Percentiles rank a stretch among this genome's conserved stretches.
These are phyloP conservation scores for Saposhnikovia divaricata DNA, from an alignment of 129 eudicot genomes.

Conservation along the genomic window DNA sequence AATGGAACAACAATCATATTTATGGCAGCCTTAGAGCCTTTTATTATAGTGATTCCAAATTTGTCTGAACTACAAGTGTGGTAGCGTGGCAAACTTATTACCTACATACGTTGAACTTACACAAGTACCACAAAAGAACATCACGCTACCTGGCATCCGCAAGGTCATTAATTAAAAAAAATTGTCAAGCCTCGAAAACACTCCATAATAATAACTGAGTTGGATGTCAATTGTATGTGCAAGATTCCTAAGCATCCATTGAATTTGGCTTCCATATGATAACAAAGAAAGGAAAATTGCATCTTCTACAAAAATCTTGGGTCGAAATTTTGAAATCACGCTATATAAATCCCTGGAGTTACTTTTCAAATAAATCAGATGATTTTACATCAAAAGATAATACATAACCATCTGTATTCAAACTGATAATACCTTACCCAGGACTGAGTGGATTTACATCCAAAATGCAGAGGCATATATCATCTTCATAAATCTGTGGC, in stretches of 20 bases:
- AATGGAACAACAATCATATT: background rate
- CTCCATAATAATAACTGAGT: background rate
- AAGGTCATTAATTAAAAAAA: background rate
- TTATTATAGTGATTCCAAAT: background rate
- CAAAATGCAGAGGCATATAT: conserved; percentile 80
- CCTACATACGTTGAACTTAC: too few species aligned
- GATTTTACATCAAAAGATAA: background rate
- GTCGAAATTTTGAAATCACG: background rate
- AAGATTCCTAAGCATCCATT: background rate
- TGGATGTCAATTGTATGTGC: background rate
- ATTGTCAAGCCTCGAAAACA: background rate
- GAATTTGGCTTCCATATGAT: background rate
- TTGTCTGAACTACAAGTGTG: background rate
- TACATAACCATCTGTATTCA: background rate
- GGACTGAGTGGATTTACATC: conserved; percentile 77
- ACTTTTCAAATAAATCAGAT: too few species aligned
- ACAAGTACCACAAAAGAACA: background rate
- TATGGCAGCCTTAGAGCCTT: background rate
- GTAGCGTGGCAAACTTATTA: background rate
- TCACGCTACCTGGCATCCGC: background rate
- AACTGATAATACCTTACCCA: conserved; percentile 79
- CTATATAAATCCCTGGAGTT: background rate
- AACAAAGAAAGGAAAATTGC: background rate
- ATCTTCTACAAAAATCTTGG: background rate
- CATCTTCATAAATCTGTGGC: conserved; percentile 83